Evolutionary conservation across 2,329 filamentous ascomycete species (phyloP).

Genomic region (Fusarium sp.): DNA sequence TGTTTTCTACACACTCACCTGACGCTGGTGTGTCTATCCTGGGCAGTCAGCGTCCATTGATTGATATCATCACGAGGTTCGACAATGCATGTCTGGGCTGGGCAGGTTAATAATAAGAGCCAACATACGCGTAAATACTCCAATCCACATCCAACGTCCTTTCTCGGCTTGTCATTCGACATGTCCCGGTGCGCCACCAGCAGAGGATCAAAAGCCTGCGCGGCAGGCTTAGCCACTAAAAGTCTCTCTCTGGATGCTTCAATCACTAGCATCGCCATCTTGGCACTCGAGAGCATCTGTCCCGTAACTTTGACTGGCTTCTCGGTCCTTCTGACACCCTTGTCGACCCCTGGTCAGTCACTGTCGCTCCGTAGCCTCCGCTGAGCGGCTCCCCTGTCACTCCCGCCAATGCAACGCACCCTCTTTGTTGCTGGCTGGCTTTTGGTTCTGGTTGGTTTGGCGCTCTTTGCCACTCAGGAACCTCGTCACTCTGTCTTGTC

Average conservation of each 20-base stretch:
- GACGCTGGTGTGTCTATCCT: neutral
- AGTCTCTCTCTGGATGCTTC: neutral
- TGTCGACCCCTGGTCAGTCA: constrained; percentile 26
- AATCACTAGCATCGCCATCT: constrained; percentile 13
- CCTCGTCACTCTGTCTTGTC: constrained; percentile 15
- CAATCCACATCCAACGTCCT: constrained; percentile 14
- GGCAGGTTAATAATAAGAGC: neutral
- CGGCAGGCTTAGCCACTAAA: constrained; percentile 28
- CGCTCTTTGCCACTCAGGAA: constrained; percentile 35
- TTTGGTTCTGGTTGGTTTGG: constrained; percentile 14
- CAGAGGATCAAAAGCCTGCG: constrained; percentile 14
- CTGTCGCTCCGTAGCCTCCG: constrained; percentile 5
- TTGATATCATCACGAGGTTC: neutral
- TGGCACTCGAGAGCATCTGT: constrained; percentile 23
- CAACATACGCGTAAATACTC: neutral
- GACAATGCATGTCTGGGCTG: neutral
- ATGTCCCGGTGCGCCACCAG: neutral
- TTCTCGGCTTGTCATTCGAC: constrained; percentile 24
- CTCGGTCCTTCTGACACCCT: constrained; percentile 37
- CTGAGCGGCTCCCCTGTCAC: constrained; percentile 30
- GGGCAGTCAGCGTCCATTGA: neutral
- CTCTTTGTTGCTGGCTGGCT: constrained; percentile 3
- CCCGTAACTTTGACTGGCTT: constrained; percentile 40
- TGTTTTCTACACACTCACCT: neutral
- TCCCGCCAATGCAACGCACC: constrained; percentile 7